These are phyloP conservation scores for Poterioochromonas sp. DNA, from an alignment of 352 stramenopile genomes.

Conservation along the genomic window DNA sequence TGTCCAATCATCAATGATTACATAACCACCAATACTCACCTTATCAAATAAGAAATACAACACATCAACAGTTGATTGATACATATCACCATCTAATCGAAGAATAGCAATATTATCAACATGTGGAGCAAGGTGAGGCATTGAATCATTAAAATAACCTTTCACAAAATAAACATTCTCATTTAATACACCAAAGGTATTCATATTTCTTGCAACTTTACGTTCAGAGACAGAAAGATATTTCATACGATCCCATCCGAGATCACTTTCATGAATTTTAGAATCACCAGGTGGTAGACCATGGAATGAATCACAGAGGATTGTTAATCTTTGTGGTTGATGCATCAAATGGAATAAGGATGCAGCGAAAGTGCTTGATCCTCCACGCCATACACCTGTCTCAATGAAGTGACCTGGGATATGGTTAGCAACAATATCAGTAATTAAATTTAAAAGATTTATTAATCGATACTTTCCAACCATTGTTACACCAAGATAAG, in stretches of 20 bases:
- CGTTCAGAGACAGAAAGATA: background rate
- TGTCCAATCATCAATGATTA: conserved; percentile 41
- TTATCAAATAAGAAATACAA: conserved; percentile 41
- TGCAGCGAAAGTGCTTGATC: conserved; percentile 28
- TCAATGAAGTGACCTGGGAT: no score
- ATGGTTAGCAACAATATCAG: no score
- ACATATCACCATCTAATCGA: conserved; percentile 34
- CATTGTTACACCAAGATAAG: background rate
- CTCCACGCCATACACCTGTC: conserved; percentile 34
- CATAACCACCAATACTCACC: conserved; percentile 36
- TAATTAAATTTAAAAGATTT: no score
- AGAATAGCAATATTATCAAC: conserved; percentile 27
- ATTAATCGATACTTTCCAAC: conserved; percentile 2
- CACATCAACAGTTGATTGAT: conserved; percentile 38
- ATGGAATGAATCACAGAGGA: conserved; percentile 34
- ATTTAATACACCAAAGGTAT: background rate
- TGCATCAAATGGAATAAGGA: conserved; percentile 16
- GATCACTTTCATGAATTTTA: background rate
- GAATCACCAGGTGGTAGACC: conserved; percentile 32
- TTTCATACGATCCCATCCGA: conserved; percentile 6
- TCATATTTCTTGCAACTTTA: conserved; percentile 23
- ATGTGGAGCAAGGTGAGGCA: conserved; percentile 11
- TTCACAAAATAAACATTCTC: conserved; percentile 34
- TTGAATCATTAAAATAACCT: conserved; percentile 37
- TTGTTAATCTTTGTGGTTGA: background rate